phyloP scores from a whole-genome alignment of 2,329 filamentous ascomycete genomes.

The Zymoseptoria ardabiliae region DNA sequence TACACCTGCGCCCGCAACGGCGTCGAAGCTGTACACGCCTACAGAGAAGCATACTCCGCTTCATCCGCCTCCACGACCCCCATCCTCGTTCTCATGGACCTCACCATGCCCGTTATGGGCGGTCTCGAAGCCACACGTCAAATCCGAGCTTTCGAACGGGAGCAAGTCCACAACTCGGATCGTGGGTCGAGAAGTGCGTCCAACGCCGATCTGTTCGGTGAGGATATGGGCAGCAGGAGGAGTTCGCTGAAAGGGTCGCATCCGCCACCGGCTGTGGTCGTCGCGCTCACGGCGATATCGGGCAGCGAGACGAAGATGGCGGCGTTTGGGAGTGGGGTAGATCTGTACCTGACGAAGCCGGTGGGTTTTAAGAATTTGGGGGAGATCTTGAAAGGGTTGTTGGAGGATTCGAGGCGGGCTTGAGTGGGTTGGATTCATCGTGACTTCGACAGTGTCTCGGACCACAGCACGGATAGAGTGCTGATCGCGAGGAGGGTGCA shows the following conservation, averaged over 20 bases:
- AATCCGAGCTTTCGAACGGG: conserved; percentile 14
- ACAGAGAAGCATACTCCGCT: conserved; percentile 19
- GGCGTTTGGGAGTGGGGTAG: conserved; percentile 25
- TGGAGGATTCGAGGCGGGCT: not conserved
- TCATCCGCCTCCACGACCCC: conserved; percentile 28
- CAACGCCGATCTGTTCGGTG: not conserved
- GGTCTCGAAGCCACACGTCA: conserved; percentile 21
- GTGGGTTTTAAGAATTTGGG: conserved; percentile 34
- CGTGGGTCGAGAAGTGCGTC: not conserved
- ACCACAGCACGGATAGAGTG: no score
- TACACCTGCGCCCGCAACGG: conserved; percentile 40
- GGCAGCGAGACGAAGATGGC: conserved; percentile 14
- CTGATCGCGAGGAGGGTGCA: no score
- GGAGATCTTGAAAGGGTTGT: conserved; percentile 30
- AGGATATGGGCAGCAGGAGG: not conserved
- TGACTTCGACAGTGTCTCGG: no score
- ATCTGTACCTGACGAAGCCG: conserved; percentile 28
- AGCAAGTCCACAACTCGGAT: not conserved
- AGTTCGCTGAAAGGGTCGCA: not conserved
- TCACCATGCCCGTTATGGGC: conserved; percentile 21
- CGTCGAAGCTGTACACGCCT: conserved; percentile 40
- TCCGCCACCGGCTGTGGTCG: conserved; percentile 6
- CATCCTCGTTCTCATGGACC: conserved; percentile 35
- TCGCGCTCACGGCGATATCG: conserved; percentile 21
- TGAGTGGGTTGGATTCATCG: not conserved